Conservation (phyloP, 495 filamentous ascomycete species). For the Podospora anserina region DNA sequence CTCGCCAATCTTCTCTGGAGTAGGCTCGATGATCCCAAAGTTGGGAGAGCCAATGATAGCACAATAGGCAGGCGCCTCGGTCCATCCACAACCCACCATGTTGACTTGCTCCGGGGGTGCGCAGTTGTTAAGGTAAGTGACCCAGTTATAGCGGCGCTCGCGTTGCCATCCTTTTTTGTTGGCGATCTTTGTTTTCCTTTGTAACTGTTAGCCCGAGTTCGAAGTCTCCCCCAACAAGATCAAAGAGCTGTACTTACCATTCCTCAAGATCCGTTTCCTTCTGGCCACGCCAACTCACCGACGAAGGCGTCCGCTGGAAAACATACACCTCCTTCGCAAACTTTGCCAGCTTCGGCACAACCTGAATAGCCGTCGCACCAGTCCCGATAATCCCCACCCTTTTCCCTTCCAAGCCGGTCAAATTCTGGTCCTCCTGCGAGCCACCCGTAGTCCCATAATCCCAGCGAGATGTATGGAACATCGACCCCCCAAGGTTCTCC, state of each 20-base stretch:
- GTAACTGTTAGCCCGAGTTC: no score
- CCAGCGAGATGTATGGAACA: slow-evolving; percentile 56
- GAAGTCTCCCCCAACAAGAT: no score
- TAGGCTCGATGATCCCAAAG: slow-evolving; percentile 26
- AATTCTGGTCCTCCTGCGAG: slow-evolving; percentile 35
- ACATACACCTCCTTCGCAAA: slow-evolving; percentile 53
- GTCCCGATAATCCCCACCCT: slow-evolving; percentile 54
- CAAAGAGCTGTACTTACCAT: slow-evolving; percentile 28
- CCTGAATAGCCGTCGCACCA: slow-evolving; percentile 55
- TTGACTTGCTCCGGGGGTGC: slow-evolving; percentile 25
- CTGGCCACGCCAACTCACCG: slow-evolving; percentile 49
- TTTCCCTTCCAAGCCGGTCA: slow-evolving; percentile 50
- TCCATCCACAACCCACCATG: slow-evolving; percentile 46
- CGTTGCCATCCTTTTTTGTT: slow-evolving; percentile 45
- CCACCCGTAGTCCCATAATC: slow-evolving; percentile 55
- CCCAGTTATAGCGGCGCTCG: slow-evolving; percentile 38
- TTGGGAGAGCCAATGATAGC: slow-evolving; percentile 29
- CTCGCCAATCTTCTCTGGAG: slow-evolving; percentile 36
- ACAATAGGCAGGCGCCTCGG: slow-evolving; percentile 28
- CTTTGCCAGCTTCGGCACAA: slow-evolving; percentile 48
- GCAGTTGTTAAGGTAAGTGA: slow-evolving; percentile 32
- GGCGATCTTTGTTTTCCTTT: slow-evolving; percentile 36
- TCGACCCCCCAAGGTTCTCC: slow-evolving; percentile 42
- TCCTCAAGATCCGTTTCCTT: slow-evolving; percentile 46
- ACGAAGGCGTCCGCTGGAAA: slow-evolving; percentile 55